Evolutionary conservation across 352 stramenopile species (phyloP), one percentile per base, ranked within the genome.

Genomic region (Elongisporangium senticosum): DNA sequence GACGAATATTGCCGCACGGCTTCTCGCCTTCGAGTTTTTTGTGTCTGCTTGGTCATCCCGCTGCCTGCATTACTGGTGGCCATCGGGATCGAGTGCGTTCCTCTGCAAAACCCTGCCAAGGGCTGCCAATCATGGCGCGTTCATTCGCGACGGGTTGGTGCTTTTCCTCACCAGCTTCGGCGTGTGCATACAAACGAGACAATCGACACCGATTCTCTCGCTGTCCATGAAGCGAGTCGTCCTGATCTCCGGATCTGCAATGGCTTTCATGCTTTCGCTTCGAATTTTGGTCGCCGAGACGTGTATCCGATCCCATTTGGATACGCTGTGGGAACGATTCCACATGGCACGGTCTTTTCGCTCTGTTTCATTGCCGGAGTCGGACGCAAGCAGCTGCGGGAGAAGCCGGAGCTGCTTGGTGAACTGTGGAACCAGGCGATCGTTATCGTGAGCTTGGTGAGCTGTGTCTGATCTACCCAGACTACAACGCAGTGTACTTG

Each of bases 111-210:
- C 7, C 51, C 23, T 0, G n/a, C 17, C 11, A 53, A 60, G 3
- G 57, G 68, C 4, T 72, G 59, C 51, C 1, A 76, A 74, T 49
- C 67, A 64, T 51, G 49, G 49, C 4, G 58, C 70, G 22, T 79
- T 58, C 56, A 48, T 70, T 17, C 59, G 64, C 17, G 24, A 62
- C 6, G 60, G 59, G 20, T 33, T 65, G 17, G 63, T 60, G 1
- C 59, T 17, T 0, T 23, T 63, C 4, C 23, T 65, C 2, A 50
- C 64, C 15, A 49, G 53, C 1, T 56, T 69, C 23, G 55, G 59
- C 15, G 43, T 24, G 7, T 3, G 24, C 24, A 7, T 28, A 3
- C 24, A 28, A 28, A 51, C 53, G 20, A 63, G 49, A 47, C 47
- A 28, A 6, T 53, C 63, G 0, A n/a, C 74, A 13, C 33, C 53